Percentiles rank a stretch among this genome's conserved stretches.
Evolutionary conservation across 768 basidiomycete genomes (phyloP).

Genomic region (Leccinum uliginosum): DNA sequence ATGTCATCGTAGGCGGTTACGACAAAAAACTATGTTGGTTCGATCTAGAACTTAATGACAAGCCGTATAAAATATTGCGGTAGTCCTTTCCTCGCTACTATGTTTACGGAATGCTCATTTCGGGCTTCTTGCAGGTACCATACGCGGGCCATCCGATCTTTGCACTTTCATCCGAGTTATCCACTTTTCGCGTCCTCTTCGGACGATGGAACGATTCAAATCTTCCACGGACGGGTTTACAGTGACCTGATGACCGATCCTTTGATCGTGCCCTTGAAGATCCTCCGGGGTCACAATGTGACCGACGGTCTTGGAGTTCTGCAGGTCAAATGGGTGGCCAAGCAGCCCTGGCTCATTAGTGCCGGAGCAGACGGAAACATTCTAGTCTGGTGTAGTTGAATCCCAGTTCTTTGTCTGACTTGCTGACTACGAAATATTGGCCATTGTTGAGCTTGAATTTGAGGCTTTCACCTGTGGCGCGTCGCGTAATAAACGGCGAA

Average conservation of each 20-base stretch:
- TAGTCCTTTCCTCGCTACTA: slow-evolving; percentile 26
- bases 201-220: slow-evolving; percentile 94
- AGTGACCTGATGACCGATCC: slow-evolving; percentile 96
- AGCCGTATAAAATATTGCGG: slow-evolving; percentile 96
- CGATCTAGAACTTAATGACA: slow-evolving; percentile 92
- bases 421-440: slow-evolving; percentile 21
- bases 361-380: slow-evolving; percentile 90
- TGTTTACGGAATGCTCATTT: slow-evolving; percentile 10
- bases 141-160: slow-evolving; percentile 84
- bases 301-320: slow-evolving; percentile 87
- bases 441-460: slow-evolving; percentile 23
- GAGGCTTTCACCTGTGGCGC: slow-evolving; percentile 13
- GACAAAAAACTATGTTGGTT: slow-evolving; percentile 99
- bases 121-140: slow-evolving; percentile 64
- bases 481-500: slow-evolving; percentile 14
- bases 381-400: slow-evolving; percentile 80
- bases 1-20: slow-evolving; percentile 95
- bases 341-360: slow-evolving; percentile 90
- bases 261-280: slow-evolving; percentile 95
- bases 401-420: slow-evolving; percentile 28
- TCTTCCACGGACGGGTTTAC: slow-evolving; percentile 95
- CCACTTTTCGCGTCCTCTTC: slow-evolving; percentile 96
- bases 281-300: slow-evolving; percentile 86
- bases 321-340: slow-evolving; percentile 83
- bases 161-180: slow-evolving; percentile 91